Conservation (phyloP, 208 protist genomes). For the Wallacemonas rigidus region DNA sequence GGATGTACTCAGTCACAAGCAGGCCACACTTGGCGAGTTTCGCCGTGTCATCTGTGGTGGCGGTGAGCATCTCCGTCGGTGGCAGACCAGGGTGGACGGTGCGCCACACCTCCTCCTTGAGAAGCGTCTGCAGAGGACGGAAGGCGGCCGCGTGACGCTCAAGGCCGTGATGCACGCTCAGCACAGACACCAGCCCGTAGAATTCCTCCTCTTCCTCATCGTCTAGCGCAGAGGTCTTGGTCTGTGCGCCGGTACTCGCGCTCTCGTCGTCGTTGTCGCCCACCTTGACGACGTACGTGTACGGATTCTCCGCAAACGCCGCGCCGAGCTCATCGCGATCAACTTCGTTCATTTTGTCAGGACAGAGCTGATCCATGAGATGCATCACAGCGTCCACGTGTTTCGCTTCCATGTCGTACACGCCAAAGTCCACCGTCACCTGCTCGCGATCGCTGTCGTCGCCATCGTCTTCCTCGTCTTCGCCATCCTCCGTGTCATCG, state of each 20-base stretch:
- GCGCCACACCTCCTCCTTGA: slow-evolving; percentile 68
- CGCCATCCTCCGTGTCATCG: slow-evolving; percentile 19
- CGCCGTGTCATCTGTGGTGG: slow-evolving; percentile 9
- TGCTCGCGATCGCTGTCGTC: slow-evolving; percentile 33
- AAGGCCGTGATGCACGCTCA: slow-evolving; percentile 62
- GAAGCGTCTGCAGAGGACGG: slow-evolving; percentile 43
- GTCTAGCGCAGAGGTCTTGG: slow-evolving; percentile 8
- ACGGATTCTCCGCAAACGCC: slow-evolving; percentile 60
- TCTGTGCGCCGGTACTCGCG: slow-evolving; percentile 14
- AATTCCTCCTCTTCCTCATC: slow-evolving; percentile 79
- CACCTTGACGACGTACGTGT: slow-evolving; percentile 78
- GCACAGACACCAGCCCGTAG: slow-evolving; percentile 71
- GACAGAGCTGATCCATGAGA: slow-evolving; percentile 84
- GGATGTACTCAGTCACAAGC: slow-evolving; percentile 83
- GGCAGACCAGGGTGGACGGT: slow-evolving; percentile 60
- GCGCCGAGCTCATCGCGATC: slow-evolving; percentile 78
- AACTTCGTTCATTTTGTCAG: slow-evolving; percentile 84
- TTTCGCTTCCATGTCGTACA: slow-evolving; percentile 72
- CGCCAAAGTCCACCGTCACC: slow-evolving; percentile 89
- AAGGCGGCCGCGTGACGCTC: slow-evolving; percentile 40
- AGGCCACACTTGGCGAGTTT: slow-evolving; percentile 59
- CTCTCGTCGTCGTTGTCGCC: slow-evolving; percentile 44
- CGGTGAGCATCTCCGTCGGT: slow-evolving; percentile 59
- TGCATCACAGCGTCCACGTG: slow-evolving; percentile 79
- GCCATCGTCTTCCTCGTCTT: slow-evolving; percentile 33